Percentiles rank a stretch among this genome's conserved stretches.
Evolutionary conservation across 805 yeast species (phyloP).

Genomic region (Tetrapisispora taiwanensis): DNA sequence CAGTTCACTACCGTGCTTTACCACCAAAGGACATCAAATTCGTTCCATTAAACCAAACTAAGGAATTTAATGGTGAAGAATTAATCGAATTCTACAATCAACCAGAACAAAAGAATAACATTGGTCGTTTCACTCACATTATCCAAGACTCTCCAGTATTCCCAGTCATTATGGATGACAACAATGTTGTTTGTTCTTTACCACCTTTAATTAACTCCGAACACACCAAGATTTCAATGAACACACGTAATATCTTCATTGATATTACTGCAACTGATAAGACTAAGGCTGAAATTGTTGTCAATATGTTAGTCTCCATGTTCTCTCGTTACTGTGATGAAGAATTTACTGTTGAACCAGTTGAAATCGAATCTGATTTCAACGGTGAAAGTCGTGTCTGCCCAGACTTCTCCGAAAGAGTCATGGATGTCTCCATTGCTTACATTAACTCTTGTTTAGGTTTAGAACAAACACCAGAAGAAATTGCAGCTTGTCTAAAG

Average conservation of each 20-base stretch:
- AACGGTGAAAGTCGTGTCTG: slow-evolving; percentile 63
- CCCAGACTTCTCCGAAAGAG: slow-evolving; percentile 64
- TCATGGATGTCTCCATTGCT: slow-evolving; percentile 59
- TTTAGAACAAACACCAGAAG: slow-evolving; percentile 56
- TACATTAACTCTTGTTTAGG: slow-evolving; percentile 93
- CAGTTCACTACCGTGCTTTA: slow-evolving; percentile 81
- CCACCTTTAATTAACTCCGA: slow-evolving; percentile 97
- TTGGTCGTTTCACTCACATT: slow-evolving; percentile 81
- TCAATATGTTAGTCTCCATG: slow-evolving; percentile 91
- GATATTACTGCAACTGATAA: slow-evolving; percentile 93
- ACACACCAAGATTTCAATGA: slow-evolving; percentile 73
- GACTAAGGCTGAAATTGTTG: slow-evolving; percentile 88
- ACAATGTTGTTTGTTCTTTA: slow-evolving; percentile 72
- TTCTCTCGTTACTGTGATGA: slow-evolving; percentile 77
- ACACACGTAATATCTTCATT: slow-evolving; percentile 80
- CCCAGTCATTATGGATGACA: slow-evolving; percentile 79
- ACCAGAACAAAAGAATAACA: slow-evolving; percentile 70
- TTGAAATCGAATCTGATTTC: slow-evolving; percentile 73
- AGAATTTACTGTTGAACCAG: slow-evolving; percentile 84
- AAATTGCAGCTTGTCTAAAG: slow-evolving; percentile 55
- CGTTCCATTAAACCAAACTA: slow-evolving; percentile 62
- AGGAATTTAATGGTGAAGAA: slow-evolving; percentile 61
- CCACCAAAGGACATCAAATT: slow-evolving; percentile 69
- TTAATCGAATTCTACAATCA: slow-evolving; percentile 71
- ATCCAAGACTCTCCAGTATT: slow-evolving; percentile 80